A percentile compares a stretch with the other conserved stretches of the same genome.
These are phyloP conservation scores for Dactylonectria macrodidyma DNA, from an alignment of 2,329 filamentous ascomycete species.

Conservation along the genomic window DNA sequence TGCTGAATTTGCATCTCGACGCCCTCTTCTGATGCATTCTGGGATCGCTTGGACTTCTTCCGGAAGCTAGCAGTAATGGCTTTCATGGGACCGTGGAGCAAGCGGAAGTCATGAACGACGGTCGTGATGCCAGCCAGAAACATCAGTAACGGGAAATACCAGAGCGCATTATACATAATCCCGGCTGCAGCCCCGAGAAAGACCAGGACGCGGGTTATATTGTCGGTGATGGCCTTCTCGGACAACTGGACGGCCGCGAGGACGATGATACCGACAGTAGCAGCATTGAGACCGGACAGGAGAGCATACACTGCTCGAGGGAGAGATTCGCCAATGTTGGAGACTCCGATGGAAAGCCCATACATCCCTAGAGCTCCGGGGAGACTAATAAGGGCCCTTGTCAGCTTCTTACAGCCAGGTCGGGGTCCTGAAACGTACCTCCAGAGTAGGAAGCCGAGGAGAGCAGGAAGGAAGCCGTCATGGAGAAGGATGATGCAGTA, in stretches of 20 bases:
- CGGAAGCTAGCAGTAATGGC: too few species aligned
- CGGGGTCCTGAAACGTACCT: background rate
- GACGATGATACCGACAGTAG: constrained; percentile 80
- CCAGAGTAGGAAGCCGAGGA: too few species aligned
- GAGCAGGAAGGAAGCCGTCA: too few species aligned
- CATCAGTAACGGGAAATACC: too few species aligned
- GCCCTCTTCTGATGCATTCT: too few species aligned
- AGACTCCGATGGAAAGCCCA: constrained; percentile 74
- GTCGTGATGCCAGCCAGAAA: too few species aligned
- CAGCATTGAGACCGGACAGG: constrained; percentile 78
- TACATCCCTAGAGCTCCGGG: constrained; percentile 81
- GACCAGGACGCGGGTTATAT: constrained; percentile 73
- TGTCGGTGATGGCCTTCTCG: constrained; percentile 77
- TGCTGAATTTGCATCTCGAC: too few species aligned
- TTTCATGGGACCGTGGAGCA: too few species aligned
- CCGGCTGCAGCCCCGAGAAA: constrained; percentile 75
- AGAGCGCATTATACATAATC: constrained; percentile 77
- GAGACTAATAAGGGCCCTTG: constrained; percentile 56
- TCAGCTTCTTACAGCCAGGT: constrained; percentile 16
- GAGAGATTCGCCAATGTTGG: constrained; percentile 69
- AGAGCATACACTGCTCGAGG: constrained; percentile 76
- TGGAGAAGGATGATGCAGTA: too few species aligned
- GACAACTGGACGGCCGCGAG: constrained; percentile 78
- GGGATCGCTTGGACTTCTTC: too few species aligned
- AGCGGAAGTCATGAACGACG: too few species aligned